phyloP scores from a whole-genome alignment of 139 green algal genomes.

The Micractinium conductrix region DNA sequence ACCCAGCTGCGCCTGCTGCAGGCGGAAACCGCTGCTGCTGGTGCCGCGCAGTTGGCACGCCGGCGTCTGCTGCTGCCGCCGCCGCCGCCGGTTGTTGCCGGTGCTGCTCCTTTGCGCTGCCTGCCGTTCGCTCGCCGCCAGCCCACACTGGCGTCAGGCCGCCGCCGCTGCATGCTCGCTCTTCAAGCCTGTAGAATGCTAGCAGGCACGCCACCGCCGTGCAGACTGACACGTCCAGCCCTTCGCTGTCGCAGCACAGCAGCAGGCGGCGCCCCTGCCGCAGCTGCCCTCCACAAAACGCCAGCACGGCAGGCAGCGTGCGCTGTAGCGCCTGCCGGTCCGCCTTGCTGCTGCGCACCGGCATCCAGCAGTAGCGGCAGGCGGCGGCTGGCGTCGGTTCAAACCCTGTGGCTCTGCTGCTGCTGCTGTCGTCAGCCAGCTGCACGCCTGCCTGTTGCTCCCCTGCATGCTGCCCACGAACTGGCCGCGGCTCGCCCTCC shows the following conservation, averaged over 20 bases:
- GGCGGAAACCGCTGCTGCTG: slow-evolving; percentile 1
- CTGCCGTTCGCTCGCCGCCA: not conserved
- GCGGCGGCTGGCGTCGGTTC: not conserved
- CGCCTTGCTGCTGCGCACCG: slow-evolving; percentile 10
- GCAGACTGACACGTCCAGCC: slow-evolving; percentile 62
- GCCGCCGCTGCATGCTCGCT: not conserved
- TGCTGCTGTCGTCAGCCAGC: not conserved
- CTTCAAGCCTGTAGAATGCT: slow-evolving; percentile 52
- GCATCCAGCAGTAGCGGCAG: slow-evolving; percentile 27
- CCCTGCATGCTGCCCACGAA: not conserved
- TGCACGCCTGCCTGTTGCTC: not conserved
- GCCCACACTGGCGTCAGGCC: not conserved
- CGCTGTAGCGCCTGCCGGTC: slow-evolving; percentile 17
- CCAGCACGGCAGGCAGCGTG: not conserved
- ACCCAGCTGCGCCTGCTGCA: not conserved
- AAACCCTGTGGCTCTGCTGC: not conserved
- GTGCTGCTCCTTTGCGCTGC: not conserved
- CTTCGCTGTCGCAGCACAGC: slow-evolving; percentile 23
- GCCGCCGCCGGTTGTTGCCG: not conserved
- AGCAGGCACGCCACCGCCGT: slow-evolving; percentile 67
- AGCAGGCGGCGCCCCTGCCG: not conserved
- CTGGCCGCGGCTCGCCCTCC: not conserved
- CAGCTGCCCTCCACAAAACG: slow-evolving; percentile 2
- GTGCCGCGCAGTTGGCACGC: too few species aligned
- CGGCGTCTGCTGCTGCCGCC: not conserved